Evolutionary conservation across 768 basidiomycete species (phyloP).

Genomic region (Boletus reticulatus): DNA sequence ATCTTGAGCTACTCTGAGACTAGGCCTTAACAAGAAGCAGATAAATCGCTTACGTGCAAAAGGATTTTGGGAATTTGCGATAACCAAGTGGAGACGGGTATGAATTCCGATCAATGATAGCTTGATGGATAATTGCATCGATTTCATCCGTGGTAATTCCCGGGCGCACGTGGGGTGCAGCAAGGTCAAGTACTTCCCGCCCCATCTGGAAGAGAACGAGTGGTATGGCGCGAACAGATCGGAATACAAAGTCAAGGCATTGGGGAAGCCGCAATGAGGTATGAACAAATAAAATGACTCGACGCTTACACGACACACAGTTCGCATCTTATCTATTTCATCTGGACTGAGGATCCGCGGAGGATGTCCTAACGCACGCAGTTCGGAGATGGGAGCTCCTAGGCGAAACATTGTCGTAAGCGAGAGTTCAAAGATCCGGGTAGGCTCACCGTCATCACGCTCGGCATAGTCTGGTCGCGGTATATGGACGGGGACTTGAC

Average conservation of each 20-base stretch:
- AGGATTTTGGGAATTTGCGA: slow-evolving; percentile 87
- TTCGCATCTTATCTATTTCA: slow-evolving; percentile 89
- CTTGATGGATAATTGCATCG: slow-evolving; percentile 91
- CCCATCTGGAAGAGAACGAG: slow-evolving; percentile 54
- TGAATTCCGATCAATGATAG: slow-evolving; percentile 82
- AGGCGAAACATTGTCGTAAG: slow-evolving; percentile 9
- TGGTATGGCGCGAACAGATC: neutral
- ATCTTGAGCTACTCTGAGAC: slow-evolving; percentile 42
- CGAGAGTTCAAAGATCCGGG: neutral
- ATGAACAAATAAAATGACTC: neutral
- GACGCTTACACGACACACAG: slow-evolving; percentile 72
- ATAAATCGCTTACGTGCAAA: slow-evolving; percentile 77
- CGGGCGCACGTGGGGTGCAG: slow-evolving; percentile 82
- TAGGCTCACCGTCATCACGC: slow-evolving; percentile 52
- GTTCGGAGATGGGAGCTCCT: slow-evolving; percentile 64
- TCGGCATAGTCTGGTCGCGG: slow-evolving; percentile 82
- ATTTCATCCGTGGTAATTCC: slow-evolving; percentile 96
- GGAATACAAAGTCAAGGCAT: neutral
- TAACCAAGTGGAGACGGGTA: slow-evolving; percentile 97
- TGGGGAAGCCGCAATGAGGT: neutral
- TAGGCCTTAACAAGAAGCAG: neutral
- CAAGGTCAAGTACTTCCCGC: slow-evolving; percentile 90
- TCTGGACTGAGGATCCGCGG: slow-evolving; percentile 64
- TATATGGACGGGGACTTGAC: slow-evolving; percentile 81
- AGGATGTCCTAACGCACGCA: slow-evolving; percentile 53